These are phyloP conservation scores for Hypoxylon sp. DNA, from an alignment of 2,329 filamentous ascomycete species.

Conservation along the genomic window DNA sequence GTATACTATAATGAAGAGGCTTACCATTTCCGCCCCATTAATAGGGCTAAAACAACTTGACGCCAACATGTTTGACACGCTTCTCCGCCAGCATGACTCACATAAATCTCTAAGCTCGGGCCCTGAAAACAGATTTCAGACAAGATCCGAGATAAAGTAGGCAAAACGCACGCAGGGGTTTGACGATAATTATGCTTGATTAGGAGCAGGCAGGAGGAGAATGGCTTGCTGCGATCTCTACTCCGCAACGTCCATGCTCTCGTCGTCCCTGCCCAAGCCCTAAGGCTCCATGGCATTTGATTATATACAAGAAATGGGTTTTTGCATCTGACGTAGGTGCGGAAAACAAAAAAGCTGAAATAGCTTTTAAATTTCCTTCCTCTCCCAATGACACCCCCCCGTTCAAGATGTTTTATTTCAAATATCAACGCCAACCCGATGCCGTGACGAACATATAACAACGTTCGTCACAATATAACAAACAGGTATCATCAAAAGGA, in stretches of 20 bases:
- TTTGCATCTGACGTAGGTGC: conserved; percentile 41
- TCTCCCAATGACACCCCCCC: conserved; percentile 8
- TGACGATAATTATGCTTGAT: conserved; percentile 48
- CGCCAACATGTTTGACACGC: conserved; percentile 17
- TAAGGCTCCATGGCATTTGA: conserved; percentile 32
- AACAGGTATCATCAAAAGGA: conserved; percentile 51
- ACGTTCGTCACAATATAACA: conserved; percentile 45
- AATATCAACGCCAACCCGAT: conserved; percentile 50
- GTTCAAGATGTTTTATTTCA: conserved; percentile 45
- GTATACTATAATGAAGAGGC: background rate
- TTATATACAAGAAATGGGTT: conserved; percentile 52
- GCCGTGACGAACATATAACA: conserved; percentile 46
- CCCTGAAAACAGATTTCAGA: conserved; percentile 37
- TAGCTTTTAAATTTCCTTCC: conserved; percentile 17
- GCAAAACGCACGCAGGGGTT: conserved; percentile 20
- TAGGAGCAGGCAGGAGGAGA: conserved; percentile 41
- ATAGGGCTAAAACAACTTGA: conserved; percentile 25
- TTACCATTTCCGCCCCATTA: conserved; percentile 3
- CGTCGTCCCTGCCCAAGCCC: conserved; percentile 26
- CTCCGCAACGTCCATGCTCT: conserved; percentile 41
- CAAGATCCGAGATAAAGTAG: conserved; percentile 37
- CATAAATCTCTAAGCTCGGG: conserved; percentile 4
- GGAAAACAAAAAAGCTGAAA: conserved; percentile 22
- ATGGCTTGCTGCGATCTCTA: conserved; percentile 35
- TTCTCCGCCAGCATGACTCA: conserved; percentile 25